Evolutionary conservation across 1,139 yeast species (phyloP), one percentile per base, ranked within the genome.

Genomic region (Geotrichum citri-aurantii): DNA sequence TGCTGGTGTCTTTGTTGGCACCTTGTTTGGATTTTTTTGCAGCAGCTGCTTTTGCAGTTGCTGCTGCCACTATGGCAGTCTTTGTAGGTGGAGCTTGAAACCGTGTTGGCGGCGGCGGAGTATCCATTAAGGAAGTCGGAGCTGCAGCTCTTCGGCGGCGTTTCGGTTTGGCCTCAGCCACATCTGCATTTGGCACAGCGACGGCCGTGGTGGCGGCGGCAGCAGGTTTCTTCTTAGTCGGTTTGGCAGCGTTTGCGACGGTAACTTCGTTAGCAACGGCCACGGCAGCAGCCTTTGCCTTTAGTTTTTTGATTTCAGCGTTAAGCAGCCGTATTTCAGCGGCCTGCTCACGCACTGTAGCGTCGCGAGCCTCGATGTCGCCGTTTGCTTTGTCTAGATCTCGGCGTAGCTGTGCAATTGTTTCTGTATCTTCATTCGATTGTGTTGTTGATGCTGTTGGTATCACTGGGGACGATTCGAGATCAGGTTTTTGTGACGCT

Each of bases 281-380:
- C 4, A 24, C 26, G 10, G 24, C 26, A 23, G 23, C 27, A 17
- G 33, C 44, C 48, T 58, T 55, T 14, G 37, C 42, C 33, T 59
- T 55, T 11, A 56, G 29, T 1, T 57, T 52, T 42, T 60, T 63
- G 29, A 65, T 33, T 52, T 62, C 64, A 44, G 55, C 42, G 52
- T 60, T 62, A 17, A 65, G 49, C 8, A 56, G 49, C 14, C 63
- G 67, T 11, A 63, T 26, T 55, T 62, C 64, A 3, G 62, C 49
- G 27, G 64, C 68, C 48, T 65, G 64, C 1, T 52, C 26, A 19
- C 56, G 58, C n/a, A 57, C 54, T 33, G 56, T 57, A 46, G 65
- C 69, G 14, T 61, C 42, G 1, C 47, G 46, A 14, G 59, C 60
- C 50, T 61, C 62, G 17, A 63, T 64, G 2, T 55, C 56, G 8